These are phyloP conservation scores for Pleurostoma richardsiae DNA, from an alignment of 2,329 filamentous ascomycete genomes.

Conservation along the genomic window DNA sequence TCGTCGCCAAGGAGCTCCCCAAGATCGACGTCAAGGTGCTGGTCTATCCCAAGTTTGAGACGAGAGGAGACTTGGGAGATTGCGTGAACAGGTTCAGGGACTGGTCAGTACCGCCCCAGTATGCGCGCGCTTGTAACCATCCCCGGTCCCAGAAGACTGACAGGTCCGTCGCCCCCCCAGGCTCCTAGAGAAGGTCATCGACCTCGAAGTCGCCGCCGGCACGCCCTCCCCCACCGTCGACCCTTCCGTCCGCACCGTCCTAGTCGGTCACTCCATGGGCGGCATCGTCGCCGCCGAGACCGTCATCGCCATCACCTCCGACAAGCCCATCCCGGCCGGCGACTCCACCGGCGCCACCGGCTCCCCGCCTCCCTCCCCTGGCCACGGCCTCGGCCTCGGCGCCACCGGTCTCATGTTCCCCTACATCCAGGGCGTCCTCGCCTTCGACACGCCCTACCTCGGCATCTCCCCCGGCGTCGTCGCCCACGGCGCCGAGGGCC, in stretches of 20 bases:
- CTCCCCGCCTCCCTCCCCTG: slow-evolving; percentile 20
- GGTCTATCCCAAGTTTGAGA: slow-evolving; percentile 79
- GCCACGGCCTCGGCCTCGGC: slow-evolving; percentile 9
- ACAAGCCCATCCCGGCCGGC: slow-evolving; percentile 45
- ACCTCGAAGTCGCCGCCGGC: slow-evolving; percentile 78
- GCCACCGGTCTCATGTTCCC: slow-evolving; percentile 80
- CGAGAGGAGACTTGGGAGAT: slow-evolving; percentile 67
- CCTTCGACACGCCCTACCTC: slow-evolving; percentile 91
- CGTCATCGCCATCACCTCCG: slow-evolving; percentile 63
- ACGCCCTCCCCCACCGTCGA: slow-evolving; percentile 83
- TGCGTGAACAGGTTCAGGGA: slow-evolving; percentile 70
- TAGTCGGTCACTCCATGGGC: slow-evolving; percentile 86
- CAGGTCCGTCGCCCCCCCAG: slow-evolving; percentile 29
- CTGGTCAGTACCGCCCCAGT: slow-evolving; percentile 45
- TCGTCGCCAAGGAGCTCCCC: slow-evolving; percentile 62
- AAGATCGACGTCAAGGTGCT: slow-evolving; percentile 62
- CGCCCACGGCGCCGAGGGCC: slow-evolving; percentile 80
- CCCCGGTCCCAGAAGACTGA: not conserved
- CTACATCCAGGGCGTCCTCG: slow-evolving; percentile 82
- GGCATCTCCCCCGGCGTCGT: slow-evolving; percentile 77
- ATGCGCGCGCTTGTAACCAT: slow-evolving; percentile 1
- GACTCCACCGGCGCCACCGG: slow-evolving; percentile 27
- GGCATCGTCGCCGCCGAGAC: slow-evolving; percentile 94
- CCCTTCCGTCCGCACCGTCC: slow-evolving; percentile 74
- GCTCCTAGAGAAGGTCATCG: slow-evolving; percentile 89